Percentiles rank a stretch among this genome's conserved stretches.
phyloP scores from a whole-genome alignment of 441 rosid species.

The Pelargonium citronellum region DNA sequence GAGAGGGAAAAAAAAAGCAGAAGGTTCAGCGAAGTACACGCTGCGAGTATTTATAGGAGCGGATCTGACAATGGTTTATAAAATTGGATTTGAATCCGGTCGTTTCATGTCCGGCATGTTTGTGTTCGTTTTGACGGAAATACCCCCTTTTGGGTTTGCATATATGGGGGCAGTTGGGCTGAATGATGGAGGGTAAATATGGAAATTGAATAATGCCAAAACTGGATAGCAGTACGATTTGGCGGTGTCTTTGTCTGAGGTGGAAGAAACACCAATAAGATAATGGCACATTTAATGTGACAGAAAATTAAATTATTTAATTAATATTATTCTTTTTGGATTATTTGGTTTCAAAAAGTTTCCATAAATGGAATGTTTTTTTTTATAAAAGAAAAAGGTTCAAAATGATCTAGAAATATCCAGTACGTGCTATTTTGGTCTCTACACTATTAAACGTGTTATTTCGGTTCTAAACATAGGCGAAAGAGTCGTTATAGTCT shows the following conservation, averaged over 20 bases:
- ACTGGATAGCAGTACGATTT: background rate
- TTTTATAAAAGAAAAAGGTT: no score
- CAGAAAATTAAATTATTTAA: background rate
- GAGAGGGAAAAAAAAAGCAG: background rate
- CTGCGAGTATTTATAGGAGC: slow-evolving; percentile 20
- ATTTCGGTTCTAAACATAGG: no score
- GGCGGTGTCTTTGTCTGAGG: background rate
- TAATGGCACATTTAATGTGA: background rate
- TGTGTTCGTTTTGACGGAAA: background rate
- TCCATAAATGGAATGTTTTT: background rate
- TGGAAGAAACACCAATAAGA: background rate
- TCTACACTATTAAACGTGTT: no score
- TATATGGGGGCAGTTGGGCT: background rate
- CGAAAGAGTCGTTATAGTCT: no score
- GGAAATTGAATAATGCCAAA: background rate
- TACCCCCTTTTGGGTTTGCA: background rate
- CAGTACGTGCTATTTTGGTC: no score
- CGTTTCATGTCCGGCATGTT: background rate
- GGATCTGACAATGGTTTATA: slow-evolving; percentile 12
- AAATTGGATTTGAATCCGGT: background rate
- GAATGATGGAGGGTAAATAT: background rate
- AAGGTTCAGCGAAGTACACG: background rate
- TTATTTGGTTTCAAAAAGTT: background rate
- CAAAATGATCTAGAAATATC: no score
- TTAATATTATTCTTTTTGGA: background rate